phyloP scores from a whole-genome alignment of 495 filamentous ascomycete species.

The Antarctomyces pellizariae region DNA sequence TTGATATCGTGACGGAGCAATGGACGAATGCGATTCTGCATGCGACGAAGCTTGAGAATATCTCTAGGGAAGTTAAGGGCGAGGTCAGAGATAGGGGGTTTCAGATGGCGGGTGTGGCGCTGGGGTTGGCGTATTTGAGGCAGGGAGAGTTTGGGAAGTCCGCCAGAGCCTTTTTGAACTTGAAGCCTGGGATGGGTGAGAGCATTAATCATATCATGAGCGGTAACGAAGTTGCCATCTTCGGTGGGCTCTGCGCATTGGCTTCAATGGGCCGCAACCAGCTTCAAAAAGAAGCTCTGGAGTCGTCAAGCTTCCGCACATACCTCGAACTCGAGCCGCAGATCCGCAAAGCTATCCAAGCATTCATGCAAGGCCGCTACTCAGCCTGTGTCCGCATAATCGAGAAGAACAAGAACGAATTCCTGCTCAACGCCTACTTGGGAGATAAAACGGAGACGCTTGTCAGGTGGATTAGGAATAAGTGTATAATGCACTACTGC shows the following conservation, averaged over 20 bases:
- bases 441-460: constrained; percentile 48
- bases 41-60: constrained; percentile 40
- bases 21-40: constrained; percentile 40
- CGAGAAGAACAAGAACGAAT: constrained; percentile 60
- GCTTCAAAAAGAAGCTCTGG: constrained; percentile 53
- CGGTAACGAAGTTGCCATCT: constrained; percentile 75
- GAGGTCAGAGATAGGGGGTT: no score
- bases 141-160: constrained; percentile 43
- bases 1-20: constrained; percentile 43
- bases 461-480: constrained; percentile 52
- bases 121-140: constrained; percentile 49
- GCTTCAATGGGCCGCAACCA: constrained; percentile 66
- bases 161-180: constrained; percentile 43
- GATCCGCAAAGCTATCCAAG: constrained; percentile 67
- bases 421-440: constrained; percentile 72
- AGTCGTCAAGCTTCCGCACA: constrained; percentile 53
- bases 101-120: constrained; percentile 25
- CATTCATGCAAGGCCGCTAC: constrained; percentile 78
- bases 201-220: constrained; percentile 51
- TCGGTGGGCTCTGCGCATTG: constrained; percentile 75
- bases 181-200: constrained; percentile 23
- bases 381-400: constrained; percentile 60
- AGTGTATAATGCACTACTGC: constrained; percentile 81
- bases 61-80: no score
- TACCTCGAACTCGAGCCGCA: constrained; percentile 90